Evolutionary conservation across 306 rosid species (phyloP), one percentile per base, ranked within the genome.

Genomic region (Glycine latifolia): DNA sequence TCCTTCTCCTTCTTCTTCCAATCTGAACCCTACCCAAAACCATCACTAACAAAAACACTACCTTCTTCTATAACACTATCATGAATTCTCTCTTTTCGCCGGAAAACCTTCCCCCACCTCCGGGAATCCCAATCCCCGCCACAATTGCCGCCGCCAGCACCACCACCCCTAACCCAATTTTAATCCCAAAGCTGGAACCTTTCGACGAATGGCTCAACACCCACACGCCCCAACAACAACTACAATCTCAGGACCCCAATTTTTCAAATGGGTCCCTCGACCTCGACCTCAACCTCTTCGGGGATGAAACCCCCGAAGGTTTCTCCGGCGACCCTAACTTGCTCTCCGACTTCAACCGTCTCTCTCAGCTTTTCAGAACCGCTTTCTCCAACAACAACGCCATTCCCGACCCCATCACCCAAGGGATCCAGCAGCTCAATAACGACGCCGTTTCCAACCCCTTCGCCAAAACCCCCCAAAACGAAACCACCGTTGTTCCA

Each of bases 161-260:
- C 17, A 10, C 76, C 44, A 71, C 14, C 10, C 10, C 88, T 8
- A 50, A 73, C 75, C 97, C 97, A 2, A 84, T 87, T 49, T 37
- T 90, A 33, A 93, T 87, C 15, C 98, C 98, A 3, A 95, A 92
- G 81, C 83, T 73, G 9, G 98, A 95, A 68, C 98, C 97, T 3
- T 81, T 77, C 3, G 97, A 92, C 9, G 94, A 84, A 47, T 76
- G 86, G 43, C 44, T 78, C 11, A 69, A 37, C 44, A 78, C 55
- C 63, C 76, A 10, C 73, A 56, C 10, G n/a, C 72, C 76, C 7
- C 80, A 69, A 58, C 77, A 37, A 56, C 43, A 63, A 4, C 33
- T 7, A 14, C 76, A 20, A 81, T 37, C 35, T 3, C 55, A 46
- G 8, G 72, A 58, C 6, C 33, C 77, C 43, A 68, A 76, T 52